These are phyloP conservation scores for Phytophthora meadii DNA, from an alignment of 352 stramenopile genomes.

Conservation along the genomic window DNA sequence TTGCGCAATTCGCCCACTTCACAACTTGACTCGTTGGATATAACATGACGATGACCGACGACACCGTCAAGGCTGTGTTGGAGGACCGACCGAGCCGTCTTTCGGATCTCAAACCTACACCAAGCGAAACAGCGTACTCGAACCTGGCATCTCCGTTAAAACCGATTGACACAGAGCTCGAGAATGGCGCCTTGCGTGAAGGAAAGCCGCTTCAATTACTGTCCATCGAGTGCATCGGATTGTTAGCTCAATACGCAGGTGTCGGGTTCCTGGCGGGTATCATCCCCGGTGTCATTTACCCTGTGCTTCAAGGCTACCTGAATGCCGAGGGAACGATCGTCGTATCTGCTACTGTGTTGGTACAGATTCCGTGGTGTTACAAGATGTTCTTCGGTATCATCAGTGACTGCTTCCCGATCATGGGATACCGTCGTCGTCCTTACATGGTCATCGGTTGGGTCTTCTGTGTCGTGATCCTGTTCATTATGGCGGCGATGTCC, in stretches of 20 bases:
- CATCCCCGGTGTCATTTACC: constrained; percentile 56
- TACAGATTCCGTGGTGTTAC: constrained; percentile 59
- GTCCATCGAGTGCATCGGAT: constrained; percentile 45
- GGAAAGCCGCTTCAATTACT: constrained; percentile 40
- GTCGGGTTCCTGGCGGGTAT: constrained; percentile 51
- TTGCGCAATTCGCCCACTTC: constrained; percentile 22
- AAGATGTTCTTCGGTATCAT: constrained; percentile 64
- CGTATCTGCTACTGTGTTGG: constrained; percentile 47
- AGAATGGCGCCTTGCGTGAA: constrained; percentile 41
- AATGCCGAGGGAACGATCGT: constrained; percentile 56
- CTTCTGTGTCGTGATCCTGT: constrained; percentile 46
- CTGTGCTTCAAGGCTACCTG: constrained; percentile 58
- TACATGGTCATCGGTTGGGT: constrained; percentile 65
- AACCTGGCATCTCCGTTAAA: constrained; percentile 30
- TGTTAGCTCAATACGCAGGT: constrained; percentile 56
- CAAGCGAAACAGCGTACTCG: constrained; percentile 22
- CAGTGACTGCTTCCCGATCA: constrained; percentile 62
- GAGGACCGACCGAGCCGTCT: constrained; percentile 28
- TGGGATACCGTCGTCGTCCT: constrained; percentile 53
- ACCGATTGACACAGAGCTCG: constrained; percentile 18
- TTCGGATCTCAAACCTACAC: constrained; percentile 15
- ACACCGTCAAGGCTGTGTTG: constrained; percentile 26
- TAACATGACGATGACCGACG: constrained; percentile 27
- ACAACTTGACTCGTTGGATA: constrained; percentile 7
- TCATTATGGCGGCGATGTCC: constrained; percentile 46